These are phyloP conservation scores for Malus hybrid DNA, from an alignment of 331 rosid species.

Conservation along the genomic window DNA sequence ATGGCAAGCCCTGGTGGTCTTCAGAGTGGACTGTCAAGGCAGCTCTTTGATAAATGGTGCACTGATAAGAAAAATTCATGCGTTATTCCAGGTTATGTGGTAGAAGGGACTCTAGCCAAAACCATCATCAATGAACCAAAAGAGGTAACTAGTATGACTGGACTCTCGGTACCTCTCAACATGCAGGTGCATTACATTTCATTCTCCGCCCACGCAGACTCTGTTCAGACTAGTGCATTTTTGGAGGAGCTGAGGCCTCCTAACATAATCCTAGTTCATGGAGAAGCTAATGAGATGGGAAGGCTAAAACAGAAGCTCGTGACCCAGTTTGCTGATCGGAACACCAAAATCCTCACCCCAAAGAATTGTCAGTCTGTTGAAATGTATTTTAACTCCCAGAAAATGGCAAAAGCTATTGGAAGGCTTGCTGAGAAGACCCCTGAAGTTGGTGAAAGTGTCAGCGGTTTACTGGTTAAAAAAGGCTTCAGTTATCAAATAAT, in stretches of 20 bases:
- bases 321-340: constrained; percentile 75
- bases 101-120: constrained; percentile 85
- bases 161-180: constrained; percentile 75
- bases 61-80: constrained; percentile 81
- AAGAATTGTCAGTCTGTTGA: constrained; percentile 88
- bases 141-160: constrained; percentile 84
- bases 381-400: constrained; percentile 87
- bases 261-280: constrained; percentile 88
- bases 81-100: constrained; percentile 72
- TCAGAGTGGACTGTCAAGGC: constrained; percentile 91
- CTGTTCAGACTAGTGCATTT: constrained; percentile 88
- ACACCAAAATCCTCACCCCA: constrained; percentile 74
- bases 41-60: constrained; percentile 90
- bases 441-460: constrained; percentile 53
- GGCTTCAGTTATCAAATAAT: constrained; percentile 90
- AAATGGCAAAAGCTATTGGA: constrained; percentile 87
- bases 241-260: constrained; percentile 89
- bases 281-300: constrained; percentile 93
- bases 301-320: constrained; percentile 88
- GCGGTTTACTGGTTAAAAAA: constrained; percentile 78
- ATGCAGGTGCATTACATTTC: constrained; percentile 93
- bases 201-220: constrained; percentile 90
- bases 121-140: constrained; percentile 83
- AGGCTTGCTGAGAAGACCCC: constrained; percentile 82
- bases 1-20: constrained; percentile 94